phyloP scores from a whole-genome alignment of 805 yeast species.

The Priceomyces fermenticarens region DNA sequence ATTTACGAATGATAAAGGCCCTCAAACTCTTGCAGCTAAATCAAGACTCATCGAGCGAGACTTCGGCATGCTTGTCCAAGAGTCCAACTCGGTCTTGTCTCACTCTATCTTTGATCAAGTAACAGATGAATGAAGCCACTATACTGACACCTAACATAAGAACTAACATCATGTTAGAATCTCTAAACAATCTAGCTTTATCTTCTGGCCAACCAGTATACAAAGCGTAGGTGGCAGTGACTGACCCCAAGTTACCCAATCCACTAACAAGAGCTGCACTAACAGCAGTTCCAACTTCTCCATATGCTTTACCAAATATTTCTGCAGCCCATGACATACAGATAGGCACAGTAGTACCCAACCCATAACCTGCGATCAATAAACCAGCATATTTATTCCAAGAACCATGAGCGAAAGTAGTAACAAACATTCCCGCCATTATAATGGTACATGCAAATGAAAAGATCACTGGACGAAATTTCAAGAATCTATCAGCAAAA shows the following conservation, averaged over 20 bases:
- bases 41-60: too few relatives aligned
- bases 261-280: slow-evolving; percentile 83
- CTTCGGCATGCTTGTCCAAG: not conserved
- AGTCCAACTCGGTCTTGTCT: slow-evolving; percentile 13
- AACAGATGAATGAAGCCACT: slow-evolving; percentile 37
- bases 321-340: slow-evolving; percentile 82
- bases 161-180: slow-evolving; percentile 83
- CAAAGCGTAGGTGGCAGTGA: slow-evolving; percentile 79
- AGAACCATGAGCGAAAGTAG: slow-evolving; percentile 67
- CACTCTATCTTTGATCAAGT: slow-evolving; percentile 28
- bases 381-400: slow-evolving; percentile 84
- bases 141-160: slow-evolving; percentile 74
- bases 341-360: slow-evolving; percentile 90
- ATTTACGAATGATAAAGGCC: too few relatives aligned
- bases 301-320: slow-evolving; percentile 65
- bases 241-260: slow-evolving; percentile 77
- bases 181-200: slow-evolving; percentile 51
- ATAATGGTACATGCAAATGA: slow-evolving; percentile 61
- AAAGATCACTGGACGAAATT: slow-evolving; percentile 60
- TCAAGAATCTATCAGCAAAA: slow-evolving; percentile 67
- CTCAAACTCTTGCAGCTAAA: too few relatives aligned
- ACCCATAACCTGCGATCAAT: slow-evolving; percentile 78
- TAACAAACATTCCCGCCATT: slow-evolving; percentile 70
- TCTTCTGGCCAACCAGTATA: slow-evolving; percentile 89
- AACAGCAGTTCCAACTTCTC: slow-evolving; percentile 83